A percentile compares a stretch with the other conserved stretches of the same genome.
Evolutionary conservation across 23 red algal species (phyloP).

Genomic region (Pyropia haitanensis): DNA sequence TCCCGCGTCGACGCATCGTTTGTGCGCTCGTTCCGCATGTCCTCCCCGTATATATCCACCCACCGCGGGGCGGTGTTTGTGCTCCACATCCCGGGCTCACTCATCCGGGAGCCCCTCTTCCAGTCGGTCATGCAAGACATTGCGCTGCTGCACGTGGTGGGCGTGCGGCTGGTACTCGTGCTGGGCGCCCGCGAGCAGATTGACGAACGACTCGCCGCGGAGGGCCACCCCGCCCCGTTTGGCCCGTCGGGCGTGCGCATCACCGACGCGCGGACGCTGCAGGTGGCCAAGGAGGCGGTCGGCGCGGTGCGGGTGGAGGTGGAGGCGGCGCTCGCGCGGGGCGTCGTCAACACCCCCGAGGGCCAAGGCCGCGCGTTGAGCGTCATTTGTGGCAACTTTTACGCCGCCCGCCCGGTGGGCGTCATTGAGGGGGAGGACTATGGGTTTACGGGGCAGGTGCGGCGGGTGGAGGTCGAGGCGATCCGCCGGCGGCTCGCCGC

Average conservation of each 20-base stretch:
- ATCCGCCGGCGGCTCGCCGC: constrained; percentile 63
- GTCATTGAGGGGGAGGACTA: constrained; percentile 91
- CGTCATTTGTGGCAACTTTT: constrained; percentile 87
- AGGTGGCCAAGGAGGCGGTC: constrained; percentile 56
- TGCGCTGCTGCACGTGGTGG: constrained; percentile 76
- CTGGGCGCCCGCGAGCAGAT: constrained; percentile 66
- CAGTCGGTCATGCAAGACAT: constrained; percentile 84
- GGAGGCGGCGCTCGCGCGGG: constrained; percentile 61
- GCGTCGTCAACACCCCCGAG: constrained; percentile 60
- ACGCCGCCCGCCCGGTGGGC: constrained; percentile 80
- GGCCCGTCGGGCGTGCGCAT: constrained; percentile 42
- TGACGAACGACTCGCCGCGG: constrained; percentile 27
- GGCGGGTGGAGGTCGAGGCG: constrained; percentile 66
- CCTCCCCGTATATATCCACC: constrained; percentile 74
- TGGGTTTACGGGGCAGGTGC: constrained; percentile 76
- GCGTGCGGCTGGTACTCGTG: constrained; percentile 86
- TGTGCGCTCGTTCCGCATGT: constrained; percentile 79
- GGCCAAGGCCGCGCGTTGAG: constrained; percentile 26
- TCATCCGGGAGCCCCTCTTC: constrained; percentile 58
- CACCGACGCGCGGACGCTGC: constrained; percentile 44
- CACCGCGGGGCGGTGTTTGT: constrained; percentile 80
- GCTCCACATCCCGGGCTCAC: constrained; percentile 86
- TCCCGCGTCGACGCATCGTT: constrained; percentile 40
- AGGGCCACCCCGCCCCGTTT: constrained; percentile 27
- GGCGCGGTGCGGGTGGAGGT: constrained; percentile 83